These are phyloP conservation scores for Cercospora sojina DNA, from an alignment of 2,329 filamentous ascomycete genomes.

Conservation along the genomic window DNA sequence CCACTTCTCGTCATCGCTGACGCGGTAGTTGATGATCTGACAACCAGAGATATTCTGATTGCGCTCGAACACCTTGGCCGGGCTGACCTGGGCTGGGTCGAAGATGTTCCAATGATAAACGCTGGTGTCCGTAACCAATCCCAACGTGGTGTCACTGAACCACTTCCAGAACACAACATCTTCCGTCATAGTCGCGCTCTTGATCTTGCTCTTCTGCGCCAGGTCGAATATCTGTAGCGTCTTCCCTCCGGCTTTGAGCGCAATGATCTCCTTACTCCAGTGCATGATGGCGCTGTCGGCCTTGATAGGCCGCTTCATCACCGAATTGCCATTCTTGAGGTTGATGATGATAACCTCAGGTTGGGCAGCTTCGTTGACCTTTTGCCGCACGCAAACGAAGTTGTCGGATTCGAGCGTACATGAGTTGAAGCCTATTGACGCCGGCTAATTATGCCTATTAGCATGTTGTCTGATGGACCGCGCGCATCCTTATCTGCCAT, in stretches of 20 bases:
- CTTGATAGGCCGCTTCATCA: conserved; percentile 93
- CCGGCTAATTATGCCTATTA: conserved; percentile 48
- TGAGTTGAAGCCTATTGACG: conserved; percentile 81
- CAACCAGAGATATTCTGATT: conserved; percentile 85
- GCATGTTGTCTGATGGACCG: background rate
- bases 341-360: conserved; percentile 97
- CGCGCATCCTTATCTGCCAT: background rate
- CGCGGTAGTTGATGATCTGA: conserved; percentile 99
- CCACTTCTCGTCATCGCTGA: conserved; percentile 95
- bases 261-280: conserved; percentile 93
- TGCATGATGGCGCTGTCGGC: conserved; percentile 99
- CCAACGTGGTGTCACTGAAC: conserved; percentile 86
- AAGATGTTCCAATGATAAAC: conserved; percentile 99
- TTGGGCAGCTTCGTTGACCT: conserved; percentile 77
- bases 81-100: conserved; percentile 73
- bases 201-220: conserved; percentile 87
- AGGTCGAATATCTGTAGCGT: conserved; percentile 98
- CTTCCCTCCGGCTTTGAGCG: conserved; percentile 87
- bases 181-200: conserved; percentile 94
- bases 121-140: conserved; percentile 83
- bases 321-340: conserved; percentile 95
- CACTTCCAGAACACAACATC: conserved; percentile 99
- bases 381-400: conserved; percentile 94
- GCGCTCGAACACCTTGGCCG: conserved; percentile 90
- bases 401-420: conserved; percentile 97